These are phyloP conservation scores for Nakazawaea holstii DNA, from an alignment of 805 yeast genomes.

Conservation along the genomic window DNA sequence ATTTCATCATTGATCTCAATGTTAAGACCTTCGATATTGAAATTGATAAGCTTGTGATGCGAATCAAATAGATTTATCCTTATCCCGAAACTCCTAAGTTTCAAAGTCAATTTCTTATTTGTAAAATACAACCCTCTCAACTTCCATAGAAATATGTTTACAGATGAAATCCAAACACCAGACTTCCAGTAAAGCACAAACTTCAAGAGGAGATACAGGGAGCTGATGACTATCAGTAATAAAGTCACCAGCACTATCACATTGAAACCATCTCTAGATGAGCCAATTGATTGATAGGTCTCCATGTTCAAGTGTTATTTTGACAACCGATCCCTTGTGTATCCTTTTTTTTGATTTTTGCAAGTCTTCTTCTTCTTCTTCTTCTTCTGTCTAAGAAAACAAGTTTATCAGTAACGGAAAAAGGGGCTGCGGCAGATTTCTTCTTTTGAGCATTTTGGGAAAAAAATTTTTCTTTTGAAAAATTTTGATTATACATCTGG, in stretches of 20 bases:
- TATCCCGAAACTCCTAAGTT: slow-evolving; percentile 5
- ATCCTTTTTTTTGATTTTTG: background rate
- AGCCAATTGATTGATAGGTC: background rate
- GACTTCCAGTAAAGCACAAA: slow-evolving; percentile 9
- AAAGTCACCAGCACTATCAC: background rate
- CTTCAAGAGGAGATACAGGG: background rate
- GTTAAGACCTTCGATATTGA: slow-evolving; percentile 10
- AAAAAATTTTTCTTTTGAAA: background rate
- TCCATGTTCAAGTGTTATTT: background rate
- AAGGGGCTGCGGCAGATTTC: background rate
- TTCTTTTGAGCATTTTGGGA: background rate
- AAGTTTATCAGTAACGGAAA: background rate
- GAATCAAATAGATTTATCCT: slow-evolving; percentile 12
- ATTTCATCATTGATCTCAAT: background rate
- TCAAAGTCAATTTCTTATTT: slow-evolving; percentile 7
- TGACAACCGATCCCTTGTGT: background rate
- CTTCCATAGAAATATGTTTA: slow-evolving; percentile 23
- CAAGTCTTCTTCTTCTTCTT: too few relatives aligned
- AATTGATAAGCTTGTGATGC: slow-evolving; percentile 12
- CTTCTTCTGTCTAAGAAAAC: too few relatives aligned
- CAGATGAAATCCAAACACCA: slow-evolving; percentile 22
- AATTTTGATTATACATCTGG: slow-evolving; percentile 3
- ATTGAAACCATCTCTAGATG: background rate
- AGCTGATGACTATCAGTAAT: background rate
- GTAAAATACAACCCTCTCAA: slow-evolving; percentile 14